These are phyloP conservation scores for Insectozyma bohioensis DNA, from an alignment of 1,139 yeast species.

Conservation along the genomic window DNA sequence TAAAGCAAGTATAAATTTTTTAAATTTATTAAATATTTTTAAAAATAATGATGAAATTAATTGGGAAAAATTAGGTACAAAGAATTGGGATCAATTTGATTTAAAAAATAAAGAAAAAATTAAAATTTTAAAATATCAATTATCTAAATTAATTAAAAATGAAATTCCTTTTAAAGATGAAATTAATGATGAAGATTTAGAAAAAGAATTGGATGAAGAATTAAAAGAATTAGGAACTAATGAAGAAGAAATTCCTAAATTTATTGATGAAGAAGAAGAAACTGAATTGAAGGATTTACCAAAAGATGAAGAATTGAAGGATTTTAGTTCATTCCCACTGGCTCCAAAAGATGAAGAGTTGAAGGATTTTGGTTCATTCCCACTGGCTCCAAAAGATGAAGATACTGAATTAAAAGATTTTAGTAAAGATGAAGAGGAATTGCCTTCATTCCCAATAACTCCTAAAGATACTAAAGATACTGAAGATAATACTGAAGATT, in stretches of 20 bases:
- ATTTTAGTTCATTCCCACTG: no score
- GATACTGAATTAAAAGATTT: no score
- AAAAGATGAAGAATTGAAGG: no score
- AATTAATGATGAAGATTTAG: constrained; percentile 29
- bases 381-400: no score
- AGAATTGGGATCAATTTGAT: constrained; percentile 25
- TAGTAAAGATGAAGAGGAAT: constrained; percentile 6
- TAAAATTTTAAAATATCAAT: constrained; percentile 40
- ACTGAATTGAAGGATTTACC: background rate
- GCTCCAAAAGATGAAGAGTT: no score
- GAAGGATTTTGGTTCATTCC: no score
- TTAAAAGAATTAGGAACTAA: constrained; percentile 17
- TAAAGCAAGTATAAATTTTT: constrained; percentile 38
- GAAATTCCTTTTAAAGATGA: constrained; percentile 30
- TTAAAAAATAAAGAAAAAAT: constrained; percentile 32
- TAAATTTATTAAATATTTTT: constrained; percentile 31
- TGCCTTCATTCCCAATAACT: no score
- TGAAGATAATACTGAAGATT: background rate
- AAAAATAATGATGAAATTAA: constrained; percentile 26
- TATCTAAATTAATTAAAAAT: constrained; percentile 40
- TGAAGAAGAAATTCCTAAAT: constrained; percentile 16
- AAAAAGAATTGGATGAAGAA: constrained; percentile 28
- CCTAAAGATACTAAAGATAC: constrained; percentile 1
- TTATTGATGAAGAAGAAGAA: constrained; percentile 15
- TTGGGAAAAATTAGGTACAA: constrained; percentile 31